Conservation (phyloP, 2,329 filamentous ascomycete species). For the Cephalotrichum gorgonifer region DNA sequence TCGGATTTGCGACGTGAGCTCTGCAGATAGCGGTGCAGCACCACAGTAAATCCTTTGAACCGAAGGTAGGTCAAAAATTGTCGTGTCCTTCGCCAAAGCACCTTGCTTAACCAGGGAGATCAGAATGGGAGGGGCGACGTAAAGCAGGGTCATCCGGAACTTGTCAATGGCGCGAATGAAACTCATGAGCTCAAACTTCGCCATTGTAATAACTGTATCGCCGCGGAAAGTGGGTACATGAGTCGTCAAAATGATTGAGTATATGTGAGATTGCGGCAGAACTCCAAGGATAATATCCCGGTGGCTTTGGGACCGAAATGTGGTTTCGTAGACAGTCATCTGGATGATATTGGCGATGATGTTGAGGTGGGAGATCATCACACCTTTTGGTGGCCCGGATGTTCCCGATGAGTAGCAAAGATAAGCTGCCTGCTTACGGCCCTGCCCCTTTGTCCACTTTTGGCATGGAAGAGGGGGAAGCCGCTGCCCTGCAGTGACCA, state of each 20-base stretch:
- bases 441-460: conserved; percentile 54
- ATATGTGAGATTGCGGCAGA: conserved; percentile 74
- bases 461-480: conserved; percentile 43
- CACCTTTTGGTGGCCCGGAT: conserved; percentile 73
- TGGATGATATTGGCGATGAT: conserved; percentile 70
- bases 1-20: conserved; percentile 2
- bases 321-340: conserved; percentile 32
- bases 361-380: conserved; percentile 73
- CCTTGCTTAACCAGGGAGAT: conserved; percentile 43
- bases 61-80: not conserved
- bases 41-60: conserved; percentile 5
- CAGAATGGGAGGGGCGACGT: conserved; percentile 54
- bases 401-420: conserved; percentile 75
- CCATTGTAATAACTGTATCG: conserved; percentile 62
- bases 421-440: conserved; percentile 59
- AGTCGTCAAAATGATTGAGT: conserved; percentile 61
- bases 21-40: conserved; percentile 4
- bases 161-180: conserved; percentile 57
- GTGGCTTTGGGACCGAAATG: conserved; percentile 21
- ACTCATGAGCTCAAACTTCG: conserved; percentile 60
- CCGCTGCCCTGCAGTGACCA: conserved; percentile 50
- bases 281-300: conserved; percentile 48
- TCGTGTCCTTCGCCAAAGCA: conserved; percentile 1
- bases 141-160: conserved; percentile 44
- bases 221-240: conserved; percentile 58